Evolutionary conservation across 495 filamentous ascomycete genomes (phyloP).

Genomic region (Neurospora sp.): DNA sequence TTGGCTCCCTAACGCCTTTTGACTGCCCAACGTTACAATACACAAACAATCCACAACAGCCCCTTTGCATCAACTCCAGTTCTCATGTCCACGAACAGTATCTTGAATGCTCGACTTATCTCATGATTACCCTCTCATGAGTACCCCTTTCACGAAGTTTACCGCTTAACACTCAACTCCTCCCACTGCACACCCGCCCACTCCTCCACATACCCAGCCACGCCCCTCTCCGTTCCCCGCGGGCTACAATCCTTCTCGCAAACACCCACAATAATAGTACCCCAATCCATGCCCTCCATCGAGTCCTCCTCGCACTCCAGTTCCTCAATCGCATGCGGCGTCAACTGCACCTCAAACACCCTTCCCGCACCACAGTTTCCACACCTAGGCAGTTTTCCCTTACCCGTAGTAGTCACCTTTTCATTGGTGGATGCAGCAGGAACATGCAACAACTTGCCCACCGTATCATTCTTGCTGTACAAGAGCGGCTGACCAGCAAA

Average conservation of each 20-base stretch:
- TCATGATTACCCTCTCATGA: neutral
- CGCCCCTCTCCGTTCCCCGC: constrained; percentile 14
- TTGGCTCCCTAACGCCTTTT: neutral
- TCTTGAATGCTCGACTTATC: neutral
- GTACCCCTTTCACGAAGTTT: neutral
- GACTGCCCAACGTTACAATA: neutral
- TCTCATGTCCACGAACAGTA: neutral
- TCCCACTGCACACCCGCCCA: constrained; percentile 99
- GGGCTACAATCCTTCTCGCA: constrained; percentile 41
- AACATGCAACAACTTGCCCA: constrained; percentile 51
- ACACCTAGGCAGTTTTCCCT: constrained; percentile 56
- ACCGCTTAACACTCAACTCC: constrained; percentile 40
- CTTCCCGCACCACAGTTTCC: constrained; percentile 60
- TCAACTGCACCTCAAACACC: constrained; percentile 79
- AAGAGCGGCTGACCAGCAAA: constrained; percentile 71
- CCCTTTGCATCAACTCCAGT: neutral
- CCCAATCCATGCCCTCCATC: constrained; percentile 97
- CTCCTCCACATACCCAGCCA: constrained; percentile 65
- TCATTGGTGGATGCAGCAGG: constrained; percentile 7
- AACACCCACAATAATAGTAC: constrained; percentile 83
- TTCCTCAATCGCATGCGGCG: constrained; percentile 81
- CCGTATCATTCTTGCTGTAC: constrained; percentile 64
- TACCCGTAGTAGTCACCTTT: constrained; percentile 16
- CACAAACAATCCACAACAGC: neutral
- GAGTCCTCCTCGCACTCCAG: constrained; percentile 69